Evolutionary conservation across 176 grass and related monocot genomes (phyloP).

Genomic region (Otatea glauca): DNA sequence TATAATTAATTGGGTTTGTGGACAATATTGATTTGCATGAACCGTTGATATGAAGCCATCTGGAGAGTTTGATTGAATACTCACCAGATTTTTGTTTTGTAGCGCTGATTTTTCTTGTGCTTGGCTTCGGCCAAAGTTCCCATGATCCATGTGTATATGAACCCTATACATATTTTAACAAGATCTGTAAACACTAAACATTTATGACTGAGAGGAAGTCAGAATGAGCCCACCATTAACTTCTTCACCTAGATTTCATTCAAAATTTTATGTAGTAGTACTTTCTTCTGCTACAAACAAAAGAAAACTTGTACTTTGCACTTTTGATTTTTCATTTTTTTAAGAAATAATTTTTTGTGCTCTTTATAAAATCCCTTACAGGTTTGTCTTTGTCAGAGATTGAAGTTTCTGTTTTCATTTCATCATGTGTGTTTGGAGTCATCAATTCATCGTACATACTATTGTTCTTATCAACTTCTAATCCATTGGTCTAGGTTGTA

Average conservation of each 20-base stretch:
- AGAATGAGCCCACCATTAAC: no score
- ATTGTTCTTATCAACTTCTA: constrained; percentile 30
- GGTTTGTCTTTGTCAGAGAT: not conserved
- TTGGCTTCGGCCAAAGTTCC: not conserved
- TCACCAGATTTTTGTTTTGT: not conserved
- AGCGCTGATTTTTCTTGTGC: no score
- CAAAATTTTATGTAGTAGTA: not conserved
- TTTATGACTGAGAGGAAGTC: not conserved
- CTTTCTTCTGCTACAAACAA: constrained; percentile 35
- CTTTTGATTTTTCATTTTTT: constrained; percentile 11
- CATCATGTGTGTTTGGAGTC: not conserved
- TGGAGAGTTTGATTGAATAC: no score
- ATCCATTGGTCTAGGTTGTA: constrained; percentile 54
- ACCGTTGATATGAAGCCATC: not conserved
- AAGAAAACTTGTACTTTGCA: not conserved
- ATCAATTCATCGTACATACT: not conserved
- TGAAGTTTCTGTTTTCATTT: not conserved
- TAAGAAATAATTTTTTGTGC: not conserved
- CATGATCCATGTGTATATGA: no score
- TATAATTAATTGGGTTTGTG: constrained; percentile 4
- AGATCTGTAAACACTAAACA: no score
- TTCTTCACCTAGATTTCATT: no score
- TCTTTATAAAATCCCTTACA: constrained; percentile 10
- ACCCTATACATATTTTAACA: no score
- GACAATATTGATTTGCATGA: constrained; percentile 24